Evolutionary conservation across 2,329 filamentous ascomycete species (phyloP).

Genomic region (Cucurbitaria berberidis): DNA sequence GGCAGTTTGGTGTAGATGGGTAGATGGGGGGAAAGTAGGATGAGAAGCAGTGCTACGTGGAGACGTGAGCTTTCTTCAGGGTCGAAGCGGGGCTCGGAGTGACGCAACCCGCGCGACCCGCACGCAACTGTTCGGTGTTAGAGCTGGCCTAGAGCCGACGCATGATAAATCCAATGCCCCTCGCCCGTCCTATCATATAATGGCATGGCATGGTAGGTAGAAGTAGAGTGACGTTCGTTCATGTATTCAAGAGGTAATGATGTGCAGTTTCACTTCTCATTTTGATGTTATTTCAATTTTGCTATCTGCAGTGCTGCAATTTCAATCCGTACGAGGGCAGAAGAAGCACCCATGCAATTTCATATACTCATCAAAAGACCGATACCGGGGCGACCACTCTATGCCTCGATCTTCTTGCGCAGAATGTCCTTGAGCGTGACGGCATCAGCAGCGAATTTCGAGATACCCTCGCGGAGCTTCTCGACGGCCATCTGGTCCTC

Average conservation of each 20-base stretch:
- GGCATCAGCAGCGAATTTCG: constrained; percentile 97
- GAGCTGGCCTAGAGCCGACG: constrained; percentile 28
- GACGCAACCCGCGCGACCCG: constrained; percentile 38
- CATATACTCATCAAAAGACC: constrained; percentile 31
- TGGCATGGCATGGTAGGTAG: neutral
- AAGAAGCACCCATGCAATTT: constrained; percentile 20
- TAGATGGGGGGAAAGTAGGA: constrained; percentile 12
- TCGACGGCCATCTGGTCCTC: constrained; percentile 99
- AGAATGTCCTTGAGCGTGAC: constrained; percentile 92
- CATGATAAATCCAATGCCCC: constrained; percentile 38
- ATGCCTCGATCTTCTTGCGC: constrained; percentile 75
- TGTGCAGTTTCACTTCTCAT: constrained; percentile 11
- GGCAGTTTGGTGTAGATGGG: constrained; percentile 14
- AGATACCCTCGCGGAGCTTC: constrained; percentile 99
- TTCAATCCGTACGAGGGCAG: constrained; percentile 9
- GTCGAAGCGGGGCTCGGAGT: constrained; percentile 41
- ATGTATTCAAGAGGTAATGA: neutral
- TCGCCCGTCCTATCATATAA: constrained; percentile 11
- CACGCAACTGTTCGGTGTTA: constrained; percentile 22
- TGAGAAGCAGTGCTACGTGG: constrained; percentile 7
- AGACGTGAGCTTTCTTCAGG: constrained; percentile 28
- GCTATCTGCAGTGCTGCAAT: constrained; percentile 15
- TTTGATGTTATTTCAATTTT: constrained; percentile 28
- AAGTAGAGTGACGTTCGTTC: constrained; percentile 7
- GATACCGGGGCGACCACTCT: constrained; percentile 36